These are phyloP conservation scores for Acacia confusa DNA, from an alignment of 306 rosid species.

Conservation along the genomic window DNA sequence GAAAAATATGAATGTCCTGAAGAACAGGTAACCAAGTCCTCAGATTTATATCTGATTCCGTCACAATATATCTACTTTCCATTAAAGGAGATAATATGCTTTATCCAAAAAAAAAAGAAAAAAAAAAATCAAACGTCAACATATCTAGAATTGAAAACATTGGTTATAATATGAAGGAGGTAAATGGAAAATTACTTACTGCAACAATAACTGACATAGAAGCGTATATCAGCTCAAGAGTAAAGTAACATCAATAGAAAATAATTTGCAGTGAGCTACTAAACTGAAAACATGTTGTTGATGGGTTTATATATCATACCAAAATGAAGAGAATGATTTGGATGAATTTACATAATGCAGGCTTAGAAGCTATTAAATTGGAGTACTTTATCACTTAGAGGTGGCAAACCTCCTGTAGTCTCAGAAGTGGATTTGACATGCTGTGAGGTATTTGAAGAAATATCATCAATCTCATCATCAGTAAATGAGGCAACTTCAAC, in stretches of 20 bases:
- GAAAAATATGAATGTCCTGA: constrained; percentile 1
- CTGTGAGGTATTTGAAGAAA: constrained; percentile 42
- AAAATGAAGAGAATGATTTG: background rate
- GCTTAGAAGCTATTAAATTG: constrained; percentile 16
- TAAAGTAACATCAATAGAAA: constrained; percentile 25
- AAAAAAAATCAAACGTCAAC: background rate
- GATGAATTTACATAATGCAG: constrained; percentile 27
- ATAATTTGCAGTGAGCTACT: constrained; percentile 26
- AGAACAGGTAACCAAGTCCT: constrained; percentile 9
- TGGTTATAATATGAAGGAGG: constrained; percentile 11
- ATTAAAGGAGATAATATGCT: constrained; percentile 1
- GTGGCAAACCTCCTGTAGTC: constrained; percentile 48
- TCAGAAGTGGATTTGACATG: constrained; percentile 46
- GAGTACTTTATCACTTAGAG: constrained; percentile 43
- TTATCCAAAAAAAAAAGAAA: background rate
- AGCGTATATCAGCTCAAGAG: constrained; percentile 10
- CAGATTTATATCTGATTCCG: constrained; percentile 15
- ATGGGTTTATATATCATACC: background rate
- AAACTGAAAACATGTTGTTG: constrained; percentile 17
- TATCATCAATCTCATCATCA: constrained; percentile 56
- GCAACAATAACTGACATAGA: constrained; percentile 14
- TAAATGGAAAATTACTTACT: constrained; percentile 24
- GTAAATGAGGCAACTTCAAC: constrained; percentile 73
- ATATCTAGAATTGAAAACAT: constrained; percentile 25
- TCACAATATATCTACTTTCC: background rate